Evolutionary conservation across 768 basidiomycete species (phyloP).

Genomic region (Suillus alpinus): DNA sequence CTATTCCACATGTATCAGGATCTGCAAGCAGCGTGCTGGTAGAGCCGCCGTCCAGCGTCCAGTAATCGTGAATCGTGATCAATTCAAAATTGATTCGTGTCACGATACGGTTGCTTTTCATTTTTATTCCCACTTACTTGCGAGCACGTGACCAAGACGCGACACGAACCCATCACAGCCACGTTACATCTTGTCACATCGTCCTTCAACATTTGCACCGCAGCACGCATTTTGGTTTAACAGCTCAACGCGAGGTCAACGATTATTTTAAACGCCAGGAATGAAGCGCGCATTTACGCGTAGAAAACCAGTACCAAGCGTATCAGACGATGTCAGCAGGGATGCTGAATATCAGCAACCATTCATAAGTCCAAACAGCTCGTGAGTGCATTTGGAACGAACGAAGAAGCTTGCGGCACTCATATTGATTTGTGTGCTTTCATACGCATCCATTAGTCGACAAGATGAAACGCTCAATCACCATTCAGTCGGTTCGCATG

Average conservation of each 20-base stretch:
- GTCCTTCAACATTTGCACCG: constrained; percentile 14
- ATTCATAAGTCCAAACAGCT: not conserved
- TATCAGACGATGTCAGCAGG: constrained; percentile 1
- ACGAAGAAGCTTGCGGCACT: not conserved
- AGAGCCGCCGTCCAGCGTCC: too few relatives aligned
- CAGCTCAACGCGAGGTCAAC: too few relatives aligned
- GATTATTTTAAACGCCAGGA: not conserved
- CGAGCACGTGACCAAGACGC: constrained; percentile 11
- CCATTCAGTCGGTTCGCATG: constrained; percentile 3
- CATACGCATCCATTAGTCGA: not conserved
- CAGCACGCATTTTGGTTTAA: not conserved
- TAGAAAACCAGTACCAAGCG: constrained; percentile 22
- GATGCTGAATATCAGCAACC: not conserved
- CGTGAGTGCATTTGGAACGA: not conserved
- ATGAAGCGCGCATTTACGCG: constrained; percentile 12
- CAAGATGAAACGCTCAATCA: constrained; percentile 2
- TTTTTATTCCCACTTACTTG: too few relatives aligned
- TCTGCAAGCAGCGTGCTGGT: too few relatives aligned
- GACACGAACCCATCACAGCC: constrained; percentile 6
- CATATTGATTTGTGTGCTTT: not conserved
- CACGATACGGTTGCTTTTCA: too few relatives aligned
- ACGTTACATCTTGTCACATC: constrained; percentile 14
- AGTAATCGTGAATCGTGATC: too few relatives aligned
- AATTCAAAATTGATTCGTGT: too few relatives aligned
- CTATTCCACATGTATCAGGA: too few relatives aligned